Evolutionary conservation across 2,329 filamentous ascomycete genomes (phyloP).

Genomic region (Botrytis elliptica): DNA sequence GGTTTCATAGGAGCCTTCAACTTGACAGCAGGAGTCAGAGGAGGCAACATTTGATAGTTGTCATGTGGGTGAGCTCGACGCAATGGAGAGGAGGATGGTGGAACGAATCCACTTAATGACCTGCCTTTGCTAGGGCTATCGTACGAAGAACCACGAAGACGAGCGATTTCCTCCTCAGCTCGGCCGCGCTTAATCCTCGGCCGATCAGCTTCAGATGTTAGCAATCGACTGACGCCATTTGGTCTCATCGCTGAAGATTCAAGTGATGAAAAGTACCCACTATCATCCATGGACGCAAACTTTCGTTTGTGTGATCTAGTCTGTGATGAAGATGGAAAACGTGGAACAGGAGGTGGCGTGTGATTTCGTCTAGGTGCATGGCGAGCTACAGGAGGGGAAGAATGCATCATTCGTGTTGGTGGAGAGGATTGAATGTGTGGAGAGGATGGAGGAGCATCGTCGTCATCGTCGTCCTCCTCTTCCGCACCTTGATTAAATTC

Average conservation of each 20-base stretch:
- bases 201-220: slow-evolving; percentile 78
- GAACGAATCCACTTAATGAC: slow-evolving; percentile 41
- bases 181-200: slow-evolving; percentile 82
- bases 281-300: slow-evolving; percentile 80
- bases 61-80: slow-evolving; percentile 49
- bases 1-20: slow-evolving; percentile 61
- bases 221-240: slow-evolving; percentile 58
- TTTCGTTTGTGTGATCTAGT: slow-evolving; percentile 70
- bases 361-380: slow-evolving; percentile 57
- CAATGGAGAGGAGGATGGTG: slow-evolving; percentile 67
- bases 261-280: slow-evolving; percentile 93
- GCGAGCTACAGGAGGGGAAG: slow-evolving; percentile 80
- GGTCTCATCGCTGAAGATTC: slow-evolving; percentile 85
- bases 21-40: slow-evolving; percentile 80
- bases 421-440: slow-evolving; percentile 66
- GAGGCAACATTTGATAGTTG: slow-evolving; percentile 63
- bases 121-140: slow-evolving; percentile 80
- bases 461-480: slow-evolving; percentile 40
- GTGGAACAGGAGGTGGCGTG: slow-evolving; percentile 71
- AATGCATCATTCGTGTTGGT: slow-evolving; percentile 70
- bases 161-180: slow-evolving; percentile 93
- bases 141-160: slow-evolving; percentile 86
- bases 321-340: slow-evolving; percentile 61
- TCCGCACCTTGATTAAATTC: slow-evolving; percentile 58
- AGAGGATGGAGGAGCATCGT: slow-evolving; percentile 28